Base-by-base conservation (phyloP, 75 land plant species). In the Selaginella moellendorffii region DNA sequence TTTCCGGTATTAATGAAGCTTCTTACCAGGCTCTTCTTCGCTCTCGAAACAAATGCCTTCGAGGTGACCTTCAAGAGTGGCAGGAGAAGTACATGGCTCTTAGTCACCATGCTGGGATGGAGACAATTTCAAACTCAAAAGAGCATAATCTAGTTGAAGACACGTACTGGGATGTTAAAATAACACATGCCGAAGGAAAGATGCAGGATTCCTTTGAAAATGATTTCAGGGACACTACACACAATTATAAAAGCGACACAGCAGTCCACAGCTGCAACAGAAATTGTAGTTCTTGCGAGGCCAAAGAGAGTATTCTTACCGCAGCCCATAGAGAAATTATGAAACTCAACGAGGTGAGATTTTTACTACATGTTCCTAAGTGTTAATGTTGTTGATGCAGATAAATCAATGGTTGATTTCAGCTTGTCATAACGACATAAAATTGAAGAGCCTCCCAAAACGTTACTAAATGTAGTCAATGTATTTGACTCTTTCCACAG, bases 41-140 rank as follows among this genome's bases (percentile, higher is more conserved):
- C 26, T 31, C 27, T 36, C 52, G 76, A 42, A 74, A 74, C 58
- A 67, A 74, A 9, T 64, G 19, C 26, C 56, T 74, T 31, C 36
- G 46, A 27, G 72, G 54, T 0, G 76, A 74, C 24, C 42, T 74
- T 29, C 66, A 24, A 46, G 76, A 74, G 2, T 74, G 76, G 76
- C 71, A 64, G 42, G 76, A 58, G 9, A 74, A 74, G 53, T 74
- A 63, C 62, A 63, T 30, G 18, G 23, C 64, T 29, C 19, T 73
- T 18, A 73, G 70, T 54, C 75, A 66, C 36, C 70, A 66, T 26
- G 31, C 63, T 0, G 69, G 61, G 19, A 62, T 58, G 27, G 56
- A 54, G 31, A 53, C 26, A 42, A 21, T 72, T 9, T 26, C 65
- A 14, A 28, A 28, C 29, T 62, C 28, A 20, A 58, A 42, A 29